Evolutionary conservation across 1,284 basidiomycete genomes (phyloP).

Genomic region (Fistulina hepatica): DNA sequence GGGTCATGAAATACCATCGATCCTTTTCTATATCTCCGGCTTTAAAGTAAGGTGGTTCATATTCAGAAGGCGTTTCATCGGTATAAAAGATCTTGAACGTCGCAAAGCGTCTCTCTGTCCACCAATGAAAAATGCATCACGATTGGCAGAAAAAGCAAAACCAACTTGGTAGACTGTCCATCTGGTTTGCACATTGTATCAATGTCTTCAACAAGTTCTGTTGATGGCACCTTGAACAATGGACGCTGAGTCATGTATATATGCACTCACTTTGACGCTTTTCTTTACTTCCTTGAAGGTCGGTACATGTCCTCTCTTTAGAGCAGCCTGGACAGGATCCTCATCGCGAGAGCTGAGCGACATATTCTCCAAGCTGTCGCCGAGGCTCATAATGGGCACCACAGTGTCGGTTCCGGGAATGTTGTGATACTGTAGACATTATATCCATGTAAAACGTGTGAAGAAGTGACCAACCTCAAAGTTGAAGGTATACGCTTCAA

Average conservation of each 20-base stretch:
- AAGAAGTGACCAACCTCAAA: conserved; percentile 40
- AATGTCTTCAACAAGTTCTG: conserved; percentile 62
- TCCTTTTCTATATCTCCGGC: conserved; percentile 56
- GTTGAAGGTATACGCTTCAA: conserved; percentile 76
- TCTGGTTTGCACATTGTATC: conserved; percentile 61
- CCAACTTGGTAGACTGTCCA: conserved; percentile 68
- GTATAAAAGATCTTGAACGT: conserved; percentile 79
- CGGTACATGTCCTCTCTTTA: conserved; percentile 44
- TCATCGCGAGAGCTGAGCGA: conserved; percentile 28
- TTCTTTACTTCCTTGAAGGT: conserved; percentile 65
- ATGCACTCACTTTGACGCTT: conserved; percentile 47
- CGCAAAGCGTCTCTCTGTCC: conserved; percentile 60
- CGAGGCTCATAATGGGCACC: conserved; percentile 60
- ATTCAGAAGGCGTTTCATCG: conserved; percentile 60
- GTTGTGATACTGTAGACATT: conserved; percentile 40
- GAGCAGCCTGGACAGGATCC: conserved; percentile 48
- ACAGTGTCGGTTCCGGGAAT: conserved; percentile 42
- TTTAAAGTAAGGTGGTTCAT: conserved; percentile 67
- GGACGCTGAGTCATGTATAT: background rate
- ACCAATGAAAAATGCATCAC: conserved; percentile 2
- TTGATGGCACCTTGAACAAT: background rate
- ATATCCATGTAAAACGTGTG: background rate
- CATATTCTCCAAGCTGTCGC: conserved; percentile 41
- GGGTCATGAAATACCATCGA: conserved; percentile 69
- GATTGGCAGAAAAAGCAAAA: conserved; percentile 4